These are phyloP conservation scores for Tilletia setariae DNA, from an alignment of 1,284 basidiomycete species.

Conservation along the genomic window DNA sequence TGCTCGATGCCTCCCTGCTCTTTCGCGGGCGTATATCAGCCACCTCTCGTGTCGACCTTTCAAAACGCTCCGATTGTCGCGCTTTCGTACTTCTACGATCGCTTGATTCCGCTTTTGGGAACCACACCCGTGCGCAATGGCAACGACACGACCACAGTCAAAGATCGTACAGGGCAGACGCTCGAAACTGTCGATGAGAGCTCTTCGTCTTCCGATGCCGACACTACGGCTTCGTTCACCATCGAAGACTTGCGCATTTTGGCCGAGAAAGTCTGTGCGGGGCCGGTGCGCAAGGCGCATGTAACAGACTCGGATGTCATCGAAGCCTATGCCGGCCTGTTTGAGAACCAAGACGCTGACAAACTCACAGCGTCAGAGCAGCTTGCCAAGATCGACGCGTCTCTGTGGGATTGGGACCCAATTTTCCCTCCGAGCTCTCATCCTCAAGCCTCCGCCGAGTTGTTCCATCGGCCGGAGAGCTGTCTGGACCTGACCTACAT, in stretches of 20 bases:
- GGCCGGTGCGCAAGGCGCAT: constrained; percentile 1
- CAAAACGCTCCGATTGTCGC: constrained; percentile 52
- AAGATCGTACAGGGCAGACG: background rate
- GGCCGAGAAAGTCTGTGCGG: constrained; percentile 41
- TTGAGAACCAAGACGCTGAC: background rate
- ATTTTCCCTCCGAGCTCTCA: constrained; percentile 45
- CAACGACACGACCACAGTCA: background rate
- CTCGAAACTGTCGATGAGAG: background rate
- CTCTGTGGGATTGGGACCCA: constrained; percentile 30
- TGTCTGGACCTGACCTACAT: constrained; percentile 95
- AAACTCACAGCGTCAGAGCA: background rate
- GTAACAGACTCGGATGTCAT: constrained; percentile 23
- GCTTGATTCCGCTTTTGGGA: constrained; percentile 68
- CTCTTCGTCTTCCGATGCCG: background rate
- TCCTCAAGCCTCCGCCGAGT: constrained; percentile 66
- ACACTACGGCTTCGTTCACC: constrained; percentile 36
- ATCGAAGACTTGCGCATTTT: constrained; percentile 35
- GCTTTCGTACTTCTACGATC: constrained; percentile 92
- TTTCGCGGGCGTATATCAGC: constrained; percentile 96
- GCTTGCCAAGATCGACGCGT: constrained; percentile 1
- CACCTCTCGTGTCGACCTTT: constrained; percentile 87
- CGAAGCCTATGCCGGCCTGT: constrained; percentile 61
- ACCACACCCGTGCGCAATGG: background rate
- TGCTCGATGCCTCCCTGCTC: constrained; percentile 81
- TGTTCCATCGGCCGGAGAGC: constrained; percentile 81